Base-by-base conservation (phyloP, 208 protist genomes). In the Crithidia fasciculata region DNA sequence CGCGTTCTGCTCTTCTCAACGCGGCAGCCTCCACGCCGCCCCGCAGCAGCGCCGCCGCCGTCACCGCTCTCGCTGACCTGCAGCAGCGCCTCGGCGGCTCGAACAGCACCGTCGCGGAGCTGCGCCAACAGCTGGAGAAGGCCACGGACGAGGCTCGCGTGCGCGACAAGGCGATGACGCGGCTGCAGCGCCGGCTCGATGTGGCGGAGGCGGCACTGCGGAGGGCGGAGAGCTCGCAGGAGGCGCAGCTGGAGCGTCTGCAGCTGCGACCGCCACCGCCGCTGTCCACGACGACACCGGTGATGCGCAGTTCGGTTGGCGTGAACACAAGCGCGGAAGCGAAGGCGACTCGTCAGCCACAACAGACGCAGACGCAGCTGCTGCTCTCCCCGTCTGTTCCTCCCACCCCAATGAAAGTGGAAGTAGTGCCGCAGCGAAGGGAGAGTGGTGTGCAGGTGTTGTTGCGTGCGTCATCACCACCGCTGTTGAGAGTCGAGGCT, bases 51-150 rank as follows among this genome's bases (percentile, higher is more conserved):
- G 71, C 81, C 43, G 72, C 84, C 8, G 87, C 87, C 37, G 87
- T 91, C 4, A 77, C 80, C 6, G 87, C 87, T 2, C 62, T 91
- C 40, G 87, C 87, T 10, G 81, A 91, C 37, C 58, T 91, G 28
- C 87, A 91, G 72, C 82, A 76, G 41, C 78, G 80, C 13, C 79
- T 86, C 16, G 53, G 69, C n/a, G 64, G 59, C 10, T 81, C 78
- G 8, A 74, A 57, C 56, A 49, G 69, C 61, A 69, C 62, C 4
- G 65, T 81, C 37, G 47, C 47, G 0, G 63, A 73, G 37, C 66
- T 86, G 19, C 68, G 52, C n/a, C 65, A 59, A 8, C 69, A 74
- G 28, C 67, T 80, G 28, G 39, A 63, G 3, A 8, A 19, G 8
- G 74, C 69, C 10, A 57, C 65, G 40, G 74, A 60, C 50, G 62